Conservation (phyloP, 2,329 filamentous ascomycete species). For the Neofusicoccum cordaticola region DNA sequence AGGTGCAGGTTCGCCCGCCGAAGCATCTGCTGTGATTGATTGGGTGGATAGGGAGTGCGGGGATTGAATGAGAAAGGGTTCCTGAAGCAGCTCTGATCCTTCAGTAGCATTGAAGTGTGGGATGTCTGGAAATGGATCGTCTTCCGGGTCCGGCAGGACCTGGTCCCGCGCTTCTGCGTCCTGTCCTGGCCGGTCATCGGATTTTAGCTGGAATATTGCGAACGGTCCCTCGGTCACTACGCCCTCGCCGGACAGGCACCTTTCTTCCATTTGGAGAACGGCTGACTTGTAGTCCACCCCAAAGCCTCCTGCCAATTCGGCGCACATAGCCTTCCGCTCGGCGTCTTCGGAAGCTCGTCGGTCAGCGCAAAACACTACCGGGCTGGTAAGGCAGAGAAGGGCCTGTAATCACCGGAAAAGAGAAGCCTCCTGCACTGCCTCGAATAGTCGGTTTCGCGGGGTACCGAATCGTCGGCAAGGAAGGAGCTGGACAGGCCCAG, state of each 20-base stretch:
- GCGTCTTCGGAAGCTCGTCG: not conserved
- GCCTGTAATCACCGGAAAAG: not conserved
- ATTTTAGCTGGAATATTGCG: not conserved
- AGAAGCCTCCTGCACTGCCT: not conserved
- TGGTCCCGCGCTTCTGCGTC: not conserved
- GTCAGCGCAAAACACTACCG: not conserved
- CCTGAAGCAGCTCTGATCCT: not conserved
- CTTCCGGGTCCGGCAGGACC: not conserved
- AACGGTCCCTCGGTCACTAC: not conserved
- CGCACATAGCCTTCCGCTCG: conserved; percentile 2
- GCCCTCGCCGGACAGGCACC: not conserved
- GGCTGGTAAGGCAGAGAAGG: not conserved
- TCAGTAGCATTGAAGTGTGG: not conserved
- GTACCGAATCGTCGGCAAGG: not conserved
- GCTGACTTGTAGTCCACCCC: not conserved
- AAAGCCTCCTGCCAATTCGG: not conserved
- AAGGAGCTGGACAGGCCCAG: not conserved
- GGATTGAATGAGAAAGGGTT: not conserved
- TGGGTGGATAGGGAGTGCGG: not conserved
- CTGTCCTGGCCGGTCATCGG: not conserved
- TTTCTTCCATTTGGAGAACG: not conserved
- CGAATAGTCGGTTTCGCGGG: not conserved
- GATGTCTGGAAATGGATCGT: not conserved
- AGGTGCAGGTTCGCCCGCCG: not conserved
- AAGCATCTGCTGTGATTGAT: not conserved